A percentile compares a stretch with the other conserved stretches of the same genome.
These are phyloP conservation scores for Hypoxylon lenormandii DNA, from an alignment of 495 filamentous ascomycete genomes.

Conservation along the genomic window DNA sequence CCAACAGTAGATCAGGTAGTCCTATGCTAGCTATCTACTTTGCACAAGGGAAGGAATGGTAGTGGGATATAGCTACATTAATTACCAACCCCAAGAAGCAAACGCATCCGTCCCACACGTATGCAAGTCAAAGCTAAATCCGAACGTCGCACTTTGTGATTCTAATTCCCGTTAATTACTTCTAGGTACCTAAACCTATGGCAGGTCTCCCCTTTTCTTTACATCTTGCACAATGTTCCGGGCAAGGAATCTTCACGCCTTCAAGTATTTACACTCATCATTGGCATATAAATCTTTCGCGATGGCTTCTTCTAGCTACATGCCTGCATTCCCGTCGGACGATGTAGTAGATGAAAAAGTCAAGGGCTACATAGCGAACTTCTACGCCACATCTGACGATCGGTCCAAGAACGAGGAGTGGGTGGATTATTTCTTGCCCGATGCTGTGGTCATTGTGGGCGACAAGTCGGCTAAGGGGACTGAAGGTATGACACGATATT, in stretches of 20 bases:
- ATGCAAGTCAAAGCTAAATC: constrained; percentile 21
- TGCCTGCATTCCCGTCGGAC: constrained; percentile 49
- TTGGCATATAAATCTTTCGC: not conserved
- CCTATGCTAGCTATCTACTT: no score
- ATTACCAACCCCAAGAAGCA: no score
- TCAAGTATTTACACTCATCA: no score
- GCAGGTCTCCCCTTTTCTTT: no score
- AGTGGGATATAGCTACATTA: no score
- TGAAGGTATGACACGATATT: constrained; percentile 45
- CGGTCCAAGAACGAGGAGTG: constrained; percentile 53
- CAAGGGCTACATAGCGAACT: constrained; percentile 51
- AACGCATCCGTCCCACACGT: not conserved
- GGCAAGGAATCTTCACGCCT: not conserved
- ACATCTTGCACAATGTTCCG: no score
- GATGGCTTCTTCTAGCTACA: constrained; percentile 36
- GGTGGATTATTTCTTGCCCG: constrained; percentile 52
- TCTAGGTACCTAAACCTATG: not conserved
- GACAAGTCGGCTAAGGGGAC: constrained; percentile 46
- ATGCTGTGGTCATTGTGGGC: constrained; percentile 53
- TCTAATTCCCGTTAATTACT: not conserved
- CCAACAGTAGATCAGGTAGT: no score
- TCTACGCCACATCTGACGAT: constrained; percentile 57
- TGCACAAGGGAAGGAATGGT: no score
- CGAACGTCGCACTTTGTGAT: not conserved
- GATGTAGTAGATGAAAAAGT: constrained; percentile 36